Evolutionary conservation across 2,329 filamentous ascomycete genomes (phyloP).

Genomic region (Fusarium decemcellulare): DNA sequence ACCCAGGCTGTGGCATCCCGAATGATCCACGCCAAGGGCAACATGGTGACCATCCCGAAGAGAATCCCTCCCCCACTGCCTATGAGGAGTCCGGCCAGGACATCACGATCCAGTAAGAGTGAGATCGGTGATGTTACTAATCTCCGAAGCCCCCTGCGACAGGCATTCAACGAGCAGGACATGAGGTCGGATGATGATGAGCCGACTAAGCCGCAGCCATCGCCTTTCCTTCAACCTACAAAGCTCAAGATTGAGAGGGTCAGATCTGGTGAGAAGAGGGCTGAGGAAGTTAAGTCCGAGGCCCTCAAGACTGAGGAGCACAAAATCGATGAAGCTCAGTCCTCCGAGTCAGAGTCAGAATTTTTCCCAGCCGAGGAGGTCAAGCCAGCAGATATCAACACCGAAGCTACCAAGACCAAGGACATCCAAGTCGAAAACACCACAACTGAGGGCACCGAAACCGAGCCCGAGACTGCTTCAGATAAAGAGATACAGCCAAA

Average conservation of each 20-base stretch:
- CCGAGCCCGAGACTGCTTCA: conserved; percentile 6
- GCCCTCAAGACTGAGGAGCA: conserved; percentile 6
- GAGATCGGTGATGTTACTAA: conserved; percentile 71
- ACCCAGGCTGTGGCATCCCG: conserved; percentile 74
- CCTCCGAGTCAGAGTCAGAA: conserved; percentile 41
- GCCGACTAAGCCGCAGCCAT: conserved; percentile 35
- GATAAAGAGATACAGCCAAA: conserved; percentile 8
- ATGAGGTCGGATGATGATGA: conserved; percentile 42
- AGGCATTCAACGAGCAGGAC: conserved; percentile 60
- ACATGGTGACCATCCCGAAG: conserved; percentile 88
- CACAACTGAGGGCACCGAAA: conserved; percentile 9
- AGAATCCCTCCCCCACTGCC: conserved; percentile 84
- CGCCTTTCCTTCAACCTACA: conserved; percentile 36
- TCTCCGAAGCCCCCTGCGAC: conserved; percentile 65
- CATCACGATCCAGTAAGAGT: conserved; percentile 65
- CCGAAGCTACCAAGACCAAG: conserved; percentile 9
- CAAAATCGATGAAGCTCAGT: conserved; percentile 20
- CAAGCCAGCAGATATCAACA: conserved; percentile 15
- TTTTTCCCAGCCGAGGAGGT: conserved; percentile 39
- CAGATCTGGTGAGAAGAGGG: conserved; percentile 16
- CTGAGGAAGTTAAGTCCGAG: conserved; percentile 17
- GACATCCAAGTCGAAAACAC: conserved; percentile 14
- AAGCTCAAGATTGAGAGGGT: conserved; percentile 41
- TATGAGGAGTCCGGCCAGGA: conserved; percentile 79
- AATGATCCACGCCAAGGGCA: conserved; percentile 79